Conservation (phyloP, 495 filamentous ascomycete genomes). For the Podospora australis region DNA sequence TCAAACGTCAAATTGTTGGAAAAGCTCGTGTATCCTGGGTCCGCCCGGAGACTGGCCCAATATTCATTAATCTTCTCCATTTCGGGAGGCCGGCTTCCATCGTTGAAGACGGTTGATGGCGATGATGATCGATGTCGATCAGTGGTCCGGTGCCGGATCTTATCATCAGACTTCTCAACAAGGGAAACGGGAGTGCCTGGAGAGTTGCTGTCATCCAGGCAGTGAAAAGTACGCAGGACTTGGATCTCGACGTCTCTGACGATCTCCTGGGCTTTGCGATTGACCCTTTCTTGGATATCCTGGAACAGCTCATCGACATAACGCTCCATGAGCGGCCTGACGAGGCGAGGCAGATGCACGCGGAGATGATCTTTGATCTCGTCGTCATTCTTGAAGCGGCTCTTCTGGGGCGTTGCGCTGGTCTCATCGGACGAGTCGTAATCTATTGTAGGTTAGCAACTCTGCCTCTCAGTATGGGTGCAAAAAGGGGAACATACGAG, state of each 20-base stretch:
- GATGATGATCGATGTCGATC: too few relatives aligned
- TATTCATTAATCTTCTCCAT: not conserved
- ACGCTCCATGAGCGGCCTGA: constrained; percentile 15
- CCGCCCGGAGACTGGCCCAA: not conserved
- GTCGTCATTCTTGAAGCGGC: constrained; percentile 8
- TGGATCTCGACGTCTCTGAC: constrained; percentile 11
- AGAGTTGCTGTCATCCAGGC: constrained; percentile 7
- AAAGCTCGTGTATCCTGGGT: too few relatives aligned
- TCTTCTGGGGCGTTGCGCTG: not conserved
- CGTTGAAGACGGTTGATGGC: too few relatives aligned
- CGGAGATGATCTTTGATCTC: constrained; percentile 18
- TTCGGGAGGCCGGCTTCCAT: not conserved
- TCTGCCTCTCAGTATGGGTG: too few relatives aligned
- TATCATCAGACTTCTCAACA: not conserved
- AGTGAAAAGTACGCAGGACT: constrained; percentile 17
- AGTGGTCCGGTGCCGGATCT: not conserved
- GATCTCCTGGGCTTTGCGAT: constrained; percentile 15
- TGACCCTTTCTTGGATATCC: constrained; percentile 12
- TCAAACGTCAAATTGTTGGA: too few relatives aligned
- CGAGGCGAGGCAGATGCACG: constrained; percentile 12
- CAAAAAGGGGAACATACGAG: too few relatives aligned
- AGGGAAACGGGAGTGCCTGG: not conserved
- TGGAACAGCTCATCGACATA: constrained; percentile 21
- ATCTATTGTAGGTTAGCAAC: too few relatives aligned
- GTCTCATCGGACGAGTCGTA: constrained; percentile 10